These are phyloP conservation scores for Candida sithepensis DNA, from an alignment of 805 yeast species.

Conservation along the genomic window DNA sequence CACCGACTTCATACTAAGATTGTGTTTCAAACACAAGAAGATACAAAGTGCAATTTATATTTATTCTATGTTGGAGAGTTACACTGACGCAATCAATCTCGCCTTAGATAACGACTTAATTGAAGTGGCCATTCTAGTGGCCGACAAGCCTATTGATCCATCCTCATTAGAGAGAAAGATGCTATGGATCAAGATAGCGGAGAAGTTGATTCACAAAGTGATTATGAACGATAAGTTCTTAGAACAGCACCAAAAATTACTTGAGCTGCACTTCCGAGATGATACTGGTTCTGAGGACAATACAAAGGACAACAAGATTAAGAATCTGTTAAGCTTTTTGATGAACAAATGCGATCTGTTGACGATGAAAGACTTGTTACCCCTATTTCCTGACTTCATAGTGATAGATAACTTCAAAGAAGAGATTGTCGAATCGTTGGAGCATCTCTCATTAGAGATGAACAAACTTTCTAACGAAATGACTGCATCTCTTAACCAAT, in stretches of 20 bases:
- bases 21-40: conserved; percentile 60
- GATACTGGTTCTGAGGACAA: conserved; percentile 18
- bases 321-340: conserved; percentile 32
- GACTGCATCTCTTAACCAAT: conserved; percentile 64
- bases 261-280: conserved; percentile 12
- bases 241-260: conserved; percentile 16
- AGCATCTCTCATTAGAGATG: conserved; percentile 65
- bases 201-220: conserved; percentile 40
- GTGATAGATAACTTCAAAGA: conserved; percentile 80
- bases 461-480: conserved; percentile 67
- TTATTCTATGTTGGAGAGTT: conserved; percentile 63
- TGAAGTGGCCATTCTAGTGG: conserved; percentile 54
- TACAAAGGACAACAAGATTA: conserved; percentile 26
- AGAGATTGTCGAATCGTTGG: conserved; percentile 77
- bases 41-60: conserved; percentile 67
- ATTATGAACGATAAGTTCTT: conserved; percentile 26
- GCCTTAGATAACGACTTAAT: conserved; percentile 61
- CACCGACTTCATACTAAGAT: conserved; percentile 67
- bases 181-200: conserved; percentile 69
- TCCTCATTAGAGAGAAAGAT: conserved; percentile 51
- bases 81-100: conserved; percentile 75
- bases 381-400: conserved; percentile 78
- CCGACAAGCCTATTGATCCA: conserved; percentile 42
- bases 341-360: conserved; percentile 46
- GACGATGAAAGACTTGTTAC: conserved; percentile 76